Evolutionary conservation across 176 grass and related monocot species (phyloP), one percentile per base, ranked within the genome.

Genomic region (Oryza glaberrima): DNA sequence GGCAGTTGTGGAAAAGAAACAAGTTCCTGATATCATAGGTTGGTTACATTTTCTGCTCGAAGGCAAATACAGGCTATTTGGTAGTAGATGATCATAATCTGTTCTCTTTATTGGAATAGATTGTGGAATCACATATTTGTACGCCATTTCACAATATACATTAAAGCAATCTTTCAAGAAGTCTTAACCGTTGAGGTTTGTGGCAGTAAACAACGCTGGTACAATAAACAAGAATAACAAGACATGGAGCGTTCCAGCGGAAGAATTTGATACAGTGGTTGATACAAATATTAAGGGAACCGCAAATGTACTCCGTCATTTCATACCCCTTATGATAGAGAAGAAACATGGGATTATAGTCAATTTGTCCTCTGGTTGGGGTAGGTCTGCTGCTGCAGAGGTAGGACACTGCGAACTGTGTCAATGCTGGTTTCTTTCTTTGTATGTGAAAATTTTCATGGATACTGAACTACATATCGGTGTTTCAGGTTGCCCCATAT

Each of bases 201-300:
- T 85, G 54, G 38, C 86, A 98, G 96, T 98, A 74, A 98, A 98
- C 83, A 98, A 94, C 65, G 96, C 96, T 19, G 96, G 96, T 22
- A 88, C 96, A 2, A 95, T 95, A 92, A 98, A 98, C 91, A 94
- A 79, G 81, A 98, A 98, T 86, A 98, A 95, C 89, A 98, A 95
- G 75, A 87, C 91, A 65, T 98, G 93, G 96, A 76, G 92, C 76
- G 90, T 98, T 75, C 88, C 96, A 83, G 96, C 89, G 2, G 93
- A 95, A 82, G 96, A 98, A 86, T 98, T 98, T 84, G 93, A 98
- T 86, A 85, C 44, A 41, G 96, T 98, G 44, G 69, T 98, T 3
- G 96, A 98, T 77, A 98, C 96, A 69, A 98, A 98, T 92, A 89
- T 98, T 70, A 98, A 98, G 76, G 96, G 96, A 72, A 90, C 90